phyloP scores from a whole-genome alignment of 1,284 basidiomycete genomes.

The Apiotrichum gracile region DNA sequence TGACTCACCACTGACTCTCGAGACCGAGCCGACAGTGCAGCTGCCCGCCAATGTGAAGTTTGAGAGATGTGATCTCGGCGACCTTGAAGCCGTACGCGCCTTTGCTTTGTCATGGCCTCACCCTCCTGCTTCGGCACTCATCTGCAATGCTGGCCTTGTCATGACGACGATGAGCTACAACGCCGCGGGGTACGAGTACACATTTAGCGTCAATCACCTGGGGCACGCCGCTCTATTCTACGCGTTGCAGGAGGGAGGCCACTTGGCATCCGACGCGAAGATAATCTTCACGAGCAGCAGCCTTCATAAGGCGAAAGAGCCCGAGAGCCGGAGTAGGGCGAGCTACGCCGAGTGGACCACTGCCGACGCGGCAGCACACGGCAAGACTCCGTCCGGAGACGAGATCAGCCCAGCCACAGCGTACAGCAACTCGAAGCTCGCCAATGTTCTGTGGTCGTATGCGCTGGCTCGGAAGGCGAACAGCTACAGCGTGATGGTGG shows the following conservation, averaged over 20 bases:
- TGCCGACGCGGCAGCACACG: conserved; percentile 16
- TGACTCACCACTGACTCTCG: no score
- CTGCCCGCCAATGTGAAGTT: no score
- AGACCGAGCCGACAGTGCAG: no score
- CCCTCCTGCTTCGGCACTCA: not conserved
- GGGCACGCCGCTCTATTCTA: conserved; percentile 25
- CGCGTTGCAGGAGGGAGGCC: conserved; percentile 8
- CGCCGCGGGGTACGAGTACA: conserved; percentile 9
- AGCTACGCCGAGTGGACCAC: conserved; percentile 10
- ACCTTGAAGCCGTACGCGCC: no score
- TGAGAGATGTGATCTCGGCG: no score
- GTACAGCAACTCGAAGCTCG: conserved; percentile 9
- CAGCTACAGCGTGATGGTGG: conserved; percentile 11
- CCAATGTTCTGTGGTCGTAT: conserved; percentile 17
- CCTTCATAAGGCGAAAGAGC: conserved; percentile 7
- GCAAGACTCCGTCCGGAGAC: not conserved
- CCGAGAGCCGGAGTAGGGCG: not conserved
- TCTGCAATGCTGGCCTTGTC: not conserved
- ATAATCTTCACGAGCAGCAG: conserved; percentile 13
- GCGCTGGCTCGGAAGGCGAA: conserved; percentile 10
- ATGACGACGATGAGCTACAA: no score
- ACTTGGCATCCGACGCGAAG: conserved; percentile 6
- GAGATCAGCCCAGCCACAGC: not conserved
- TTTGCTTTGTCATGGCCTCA: no score
- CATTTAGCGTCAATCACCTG: conserved; percentile 23